These are phyloP conservation scores for Rhizoclosmatium sp. DNA, from an alignment of 192 early-diverging fungal genomes.

Conservation along the genomic window DNA sequence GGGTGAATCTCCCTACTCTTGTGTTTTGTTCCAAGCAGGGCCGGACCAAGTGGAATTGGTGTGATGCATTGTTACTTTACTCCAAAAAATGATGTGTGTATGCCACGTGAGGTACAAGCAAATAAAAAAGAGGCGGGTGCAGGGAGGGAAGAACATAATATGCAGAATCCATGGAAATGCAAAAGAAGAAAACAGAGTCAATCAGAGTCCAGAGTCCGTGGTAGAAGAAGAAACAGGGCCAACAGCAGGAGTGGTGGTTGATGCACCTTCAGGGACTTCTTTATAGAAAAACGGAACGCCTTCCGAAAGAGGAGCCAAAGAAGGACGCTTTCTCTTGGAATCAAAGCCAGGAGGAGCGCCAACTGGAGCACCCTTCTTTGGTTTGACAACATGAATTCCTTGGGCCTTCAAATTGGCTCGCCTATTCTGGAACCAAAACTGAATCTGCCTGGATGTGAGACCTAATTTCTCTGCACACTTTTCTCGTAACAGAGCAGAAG, in stretches of 20 bases:
- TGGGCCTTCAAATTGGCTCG: constrained; percentile 26
- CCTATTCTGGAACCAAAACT: constrained; percentile 38
- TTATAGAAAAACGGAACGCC: constrained; percentile 17
- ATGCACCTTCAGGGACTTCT: background rate
- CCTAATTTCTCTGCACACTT: constrained; percentile 22
- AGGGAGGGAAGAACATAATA: no score
- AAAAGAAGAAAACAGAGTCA: no score
- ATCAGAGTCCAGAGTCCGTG: no score
- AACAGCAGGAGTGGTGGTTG: background rate
- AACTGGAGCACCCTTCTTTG: constrained; percentile 4
- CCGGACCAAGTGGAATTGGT: no score
- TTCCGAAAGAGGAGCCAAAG: constrained; percentile 9
- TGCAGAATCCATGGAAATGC: no score
- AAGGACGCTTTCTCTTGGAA: background rate
- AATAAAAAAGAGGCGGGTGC: no score
- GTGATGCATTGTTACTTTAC: no score
- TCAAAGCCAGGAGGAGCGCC: background rate
- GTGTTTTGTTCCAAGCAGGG: no score
- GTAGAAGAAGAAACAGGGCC: no score
- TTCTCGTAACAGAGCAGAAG: background rate
- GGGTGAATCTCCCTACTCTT: no score
- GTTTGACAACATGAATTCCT: constrained; percentile 32
- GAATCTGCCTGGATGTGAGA: constrained; percentile 27
- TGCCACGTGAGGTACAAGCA: no score
- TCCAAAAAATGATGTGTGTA: no score